A percentile compares a stretch with the other conserved stretches of the same genome.
phyloP scores from a whole-genome alignment of 441 rosid species.

The Mallotus japonicus region DNA sequence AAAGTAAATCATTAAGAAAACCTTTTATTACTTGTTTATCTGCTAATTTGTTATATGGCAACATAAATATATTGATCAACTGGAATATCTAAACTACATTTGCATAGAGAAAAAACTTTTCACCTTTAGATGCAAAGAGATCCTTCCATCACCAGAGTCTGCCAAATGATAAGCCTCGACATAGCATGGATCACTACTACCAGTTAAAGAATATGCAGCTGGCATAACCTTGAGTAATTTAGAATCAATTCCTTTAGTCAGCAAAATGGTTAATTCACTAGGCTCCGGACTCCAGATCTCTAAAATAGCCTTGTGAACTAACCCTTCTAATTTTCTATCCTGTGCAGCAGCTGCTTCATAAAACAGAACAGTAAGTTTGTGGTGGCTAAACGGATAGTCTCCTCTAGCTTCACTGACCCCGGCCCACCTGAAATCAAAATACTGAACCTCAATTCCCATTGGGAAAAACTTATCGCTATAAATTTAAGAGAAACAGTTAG shows the following conservation, averaged over 20 bases:
- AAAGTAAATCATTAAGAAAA: slow-evolving; percentile 1
- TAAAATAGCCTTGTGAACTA: slow-evolving; percentile 95
- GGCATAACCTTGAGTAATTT: slow-evolving; percentile 80
- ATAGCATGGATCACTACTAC: slow-evolving; percentile 98
- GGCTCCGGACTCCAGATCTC: slow-evolving; percentile 99
- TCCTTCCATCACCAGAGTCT: slow-evolving; percentile 92
- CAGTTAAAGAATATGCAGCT: slow-evolving; percentile 76
- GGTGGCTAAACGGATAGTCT: slow-evolving; percentile 99
- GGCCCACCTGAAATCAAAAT: slow-evolving; percentile 76
- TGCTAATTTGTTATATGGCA: neutral
- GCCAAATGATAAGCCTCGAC: slow-evolving; percentile 97
- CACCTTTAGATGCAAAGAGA: slow-evolving; percentile 92
- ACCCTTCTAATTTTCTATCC: slow-evolving; percentile 92
- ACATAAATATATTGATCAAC: neutral
- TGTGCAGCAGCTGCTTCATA: slow-evolving; percentile 98
- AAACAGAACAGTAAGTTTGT: slow-evolving; percentile 95
- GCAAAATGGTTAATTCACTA: slow-evolving; percentile 75
- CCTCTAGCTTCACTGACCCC: slow-evolving; percentile 97
- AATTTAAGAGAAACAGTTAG: neutral
- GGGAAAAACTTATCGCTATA: neutral
- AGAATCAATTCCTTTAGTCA: slow-evolving; percentile 76
- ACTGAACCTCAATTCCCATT: slow-evolving; percentile 15
- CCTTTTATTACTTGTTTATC: slow-evolving; percentile 3
- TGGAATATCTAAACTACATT: slow-evolving; percentile 1
- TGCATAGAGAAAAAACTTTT: slow-evolving; percentile 8